phyloP scores from a whole-genome alignment of 768 basidiomycete species.

The Amanita pallidorosea region DNA sequence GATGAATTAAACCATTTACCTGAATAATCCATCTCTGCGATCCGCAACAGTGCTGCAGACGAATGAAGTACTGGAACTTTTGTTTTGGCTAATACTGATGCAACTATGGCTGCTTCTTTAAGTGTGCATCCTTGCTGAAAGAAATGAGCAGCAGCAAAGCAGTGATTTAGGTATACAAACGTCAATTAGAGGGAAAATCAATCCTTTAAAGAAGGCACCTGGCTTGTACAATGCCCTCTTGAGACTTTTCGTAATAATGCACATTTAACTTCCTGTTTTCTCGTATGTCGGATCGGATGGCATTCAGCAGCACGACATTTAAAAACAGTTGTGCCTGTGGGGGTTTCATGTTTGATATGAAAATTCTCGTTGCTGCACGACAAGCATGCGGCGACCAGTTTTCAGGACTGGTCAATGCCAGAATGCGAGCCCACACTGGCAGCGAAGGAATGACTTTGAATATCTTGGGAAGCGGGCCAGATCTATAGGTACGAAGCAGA shows the following conservation, averaged over 20 bases:
- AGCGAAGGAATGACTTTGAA: conserved; percentile 98
- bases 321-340: conserved; percentile 88
- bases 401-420: conserved; percentile 87
- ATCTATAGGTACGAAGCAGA: conserved; percentile 82
- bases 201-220: conserved; percentile 96
- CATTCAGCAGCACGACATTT: conserved; percentile 83
- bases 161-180: conserved; percentile 30
- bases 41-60: conserved; percentile 85
- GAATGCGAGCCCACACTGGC: conserved; percentile 90
- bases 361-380: conserved; percentile 87
- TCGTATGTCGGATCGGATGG: conserved; percentile 80
- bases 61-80: conserved; percentile 96
- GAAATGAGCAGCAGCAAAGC: conserved; percentile 1
- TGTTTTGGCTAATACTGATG: conserved; percentile 81
- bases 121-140: conserved; percentile 65
- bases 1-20: conserved; percentile 29
- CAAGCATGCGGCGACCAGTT: conserved; percentile 95
- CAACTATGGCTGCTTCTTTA: conserved; percentile 91
- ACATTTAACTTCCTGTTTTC: conserved; percentile 83
- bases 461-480: conserved; percentile 89
- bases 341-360: conserved; percentile 95
- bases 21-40: conserved; percentile 94
- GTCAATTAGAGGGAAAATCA: conserved; percentile 91
- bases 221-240: conserved; percentile 93
- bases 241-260: conserved; percentile 88